Evolutionary conservation across 371 early-diverging fungal genomes (phyloP).

Genomic region (Choanephora cucurbitarum): DNA sequence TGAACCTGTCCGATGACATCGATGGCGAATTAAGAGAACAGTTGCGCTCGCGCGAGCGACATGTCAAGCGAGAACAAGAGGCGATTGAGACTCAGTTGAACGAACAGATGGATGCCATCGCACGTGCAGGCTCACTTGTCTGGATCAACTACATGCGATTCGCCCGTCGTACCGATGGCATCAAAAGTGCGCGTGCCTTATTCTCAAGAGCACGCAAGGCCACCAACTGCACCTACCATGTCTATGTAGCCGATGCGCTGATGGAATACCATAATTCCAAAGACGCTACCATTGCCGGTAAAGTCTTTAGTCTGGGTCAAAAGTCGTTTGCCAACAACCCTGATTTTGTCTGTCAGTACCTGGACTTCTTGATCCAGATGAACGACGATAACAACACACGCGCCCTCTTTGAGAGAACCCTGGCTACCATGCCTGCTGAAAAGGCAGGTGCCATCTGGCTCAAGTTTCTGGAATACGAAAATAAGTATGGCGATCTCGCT

Average conservation of each 20-base stretch:
- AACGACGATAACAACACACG: conserved; percentile 93
- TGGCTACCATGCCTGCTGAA: conserved; percentile 73
- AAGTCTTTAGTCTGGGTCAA: conserved; percentile 89
- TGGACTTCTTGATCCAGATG: conserved; percentile 83
- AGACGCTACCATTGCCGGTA: conserved; percentile 81
- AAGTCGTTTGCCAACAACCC: conserved; percentile 77
- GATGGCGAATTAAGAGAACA: conserved; percentile 84
- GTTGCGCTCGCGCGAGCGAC: conserved; percentile 64
- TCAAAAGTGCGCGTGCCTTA: conserved; percentile 74
- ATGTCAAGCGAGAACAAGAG: conserved; percentile 65
- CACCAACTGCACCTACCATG: conserved; percentile 76
- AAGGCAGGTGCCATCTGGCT: conserved; percentile 77
- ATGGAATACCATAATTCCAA: conserved; percentile 94
- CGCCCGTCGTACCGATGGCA: conserved; percentile 78
- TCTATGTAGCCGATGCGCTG: conserved; percentile 85
- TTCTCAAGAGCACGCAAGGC: conserved; percentile 84
- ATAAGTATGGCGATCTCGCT: conserved; percentile 83
- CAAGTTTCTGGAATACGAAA: conserved; percentile 82
- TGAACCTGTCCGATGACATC: conserved; percentile 66
- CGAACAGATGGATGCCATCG: conserved; percentile 63
- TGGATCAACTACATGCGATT: conserved; percentile 92
- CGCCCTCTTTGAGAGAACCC: conserved; percentile 83
- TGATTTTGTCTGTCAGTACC: conserved; percentile 77
- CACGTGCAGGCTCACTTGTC: conserved; percentile 65
- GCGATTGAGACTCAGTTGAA: conserved; percentile 64